Percentiles rank a stretch among this genome's conserved stretches.
Conservation (phyloP, 129 eudicot species). For the Flaveria bidentis region DNA sequence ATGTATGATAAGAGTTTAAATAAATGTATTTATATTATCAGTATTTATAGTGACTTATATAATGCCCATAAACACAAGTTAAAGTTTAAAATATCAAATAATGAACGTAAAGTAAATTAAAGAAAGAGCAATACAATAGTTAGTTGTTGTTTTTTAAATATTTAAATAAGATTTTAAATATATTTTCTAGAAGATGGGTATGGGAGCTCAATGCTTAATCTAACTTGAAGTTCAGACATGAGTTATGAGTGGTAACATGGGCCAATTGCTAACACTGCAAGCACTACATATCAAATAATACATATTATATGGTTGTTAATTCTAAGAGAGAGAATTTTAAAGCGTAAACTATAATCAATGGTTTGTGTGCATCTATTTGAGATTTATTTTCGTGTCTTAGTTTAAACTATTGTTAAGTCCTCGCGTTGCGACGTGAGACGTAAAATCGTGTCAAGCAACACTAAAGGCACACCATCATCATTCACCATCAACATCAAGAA, state of each 20-base stretch:
- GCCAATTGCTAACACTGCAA: conserved; percentile 4
- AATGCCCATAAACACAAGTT: not conserved
- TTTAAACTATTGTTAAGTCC: too few species aligned
- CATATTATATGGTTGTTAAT: not conserved
- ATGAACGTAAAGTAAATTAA: not conserved
- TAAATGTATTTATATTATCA: too few species aligned
- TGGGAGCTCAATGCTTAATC: not conserved
- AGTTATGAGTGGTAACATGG: conserved; percentile 15
- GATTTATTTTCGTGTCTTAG: too few species aligned
- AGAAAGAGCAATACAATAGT: not conserved
- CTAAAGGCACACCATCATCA: too few species aligned
- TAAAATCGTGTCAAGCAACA: too few species aligned
- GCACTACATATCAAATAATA: conserved; percentile 3
- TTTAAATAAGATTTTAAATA: not conserved
- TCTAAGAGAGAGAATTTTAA: not conserved
- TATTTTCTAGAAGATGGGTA: conserved; percentile 2
- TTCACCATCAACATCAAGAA: too few species aligned
- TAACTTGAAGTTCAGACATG: conserved; percentile 1
- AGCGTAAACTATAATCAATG: not conserved
- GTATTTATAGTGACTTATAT: not conserved
- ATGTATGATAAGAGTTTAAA: not conserved
- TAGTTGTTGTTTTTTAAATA: not conserved
- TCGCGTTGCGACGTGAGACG: too few species aligned
- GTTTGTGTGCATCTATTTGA: not conserved
- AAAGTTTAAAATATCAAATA: not conserved